phyloP scores from a whole-genome alignment of 2,329 filamentous ascomycete species.

The Ophiostoma tasmaniense region DNA sequence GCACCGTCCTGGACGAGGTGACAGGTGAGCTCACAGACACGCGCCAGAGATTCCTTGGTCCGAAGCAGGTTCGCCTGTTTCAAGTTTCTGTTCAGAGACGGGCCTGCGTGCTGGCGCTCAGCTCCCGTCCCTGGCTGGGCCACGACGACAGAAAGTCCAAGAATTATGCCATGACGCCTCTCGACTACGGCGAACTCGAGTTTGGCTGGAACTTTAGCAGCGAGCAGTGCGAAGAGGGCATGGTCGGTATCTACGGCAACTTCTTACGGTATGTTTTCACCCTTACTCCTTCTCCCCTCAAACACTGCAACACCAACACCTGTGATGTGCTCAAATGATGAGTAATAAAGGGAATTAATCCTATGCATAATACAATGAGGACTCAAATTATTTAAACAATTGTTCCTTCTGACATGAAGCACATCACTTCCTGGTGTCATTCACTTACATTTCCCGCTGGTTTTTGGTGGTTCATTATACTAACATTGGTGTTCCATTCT shows the following conservation, averaged over 20 bases:
- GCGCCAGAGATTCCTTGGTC: slow-evolving; percentile 85
- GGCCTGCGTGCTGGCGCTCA: slow-evolving; percentile 78
- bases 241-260: slow-evolving; percentile 86
- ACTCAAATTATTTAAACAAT: slow-evolving; percentile 57
- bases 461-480: slow-evolving; percentile 18
- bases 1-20: slow-evolving; percentile 88
- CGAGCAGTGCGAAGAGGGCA: slow-evolving; percentile 85
- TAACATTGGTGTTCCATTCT: slow-evolving; percentile 25
- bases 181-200: slow-evolving; percentile 81
- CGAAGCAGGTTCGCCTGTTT: slow-evolving; percentile 82
- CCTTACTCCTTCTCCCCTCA: slow-evolving; percentile 20
- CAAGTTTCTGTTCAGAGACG: slow-evolving; percentile 81
- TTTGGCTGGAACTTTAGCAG: slow-evolving; percentile 97
- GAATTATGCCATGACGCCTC: slow-evolving; percentile 82
- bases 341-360: slow-evolving; percentile 42
- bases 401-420: slow-evolving; percentile 83
- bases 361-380: slow-evolving; percentile 48
- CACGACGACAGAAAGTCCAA: slow-evolving; percentile 84
- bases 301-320: neutral
- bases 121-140: slow-evolving; percentile 90
- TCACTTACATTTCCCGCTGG: neutral
- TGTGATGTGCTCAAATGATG: slow-evolving; percentile 43
- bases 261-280: slow-evolving; percentile 61
- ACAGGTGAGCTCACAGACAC: slow-evolving; percentile 95
- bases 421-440: slow-evolving; percentile 17